phyloP scores from a whole-genome alignment of 2,329 filamentous ascomycete species.

The Stagonosporopsis chrysanthemi region DNA sequence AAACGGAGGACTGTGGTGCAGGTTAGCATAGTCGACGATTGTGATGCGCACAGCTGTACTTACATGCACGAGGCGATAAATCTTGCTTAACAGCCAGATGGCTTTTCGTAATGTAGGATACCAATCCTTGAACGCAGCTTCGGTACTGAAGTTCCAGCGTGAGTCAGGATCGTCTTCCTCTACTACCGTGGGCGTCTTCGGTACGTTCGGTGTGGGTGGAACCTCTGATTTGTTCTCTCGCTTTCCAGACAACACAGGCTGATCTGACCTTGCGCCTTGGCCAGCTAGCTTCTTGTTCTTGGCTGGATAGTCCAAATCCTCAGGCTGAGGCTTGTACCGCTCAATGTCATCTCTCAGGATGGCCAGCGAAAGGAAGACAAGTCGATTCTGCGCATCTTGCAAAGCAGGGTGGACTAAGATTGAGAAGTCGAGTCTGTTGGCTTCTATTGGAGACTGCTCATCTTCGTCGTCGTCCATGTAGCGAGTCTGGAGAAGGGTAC shows the following conservation, averaged over 20 bases:
- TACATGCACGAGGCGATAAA: conserved; percentile 74
- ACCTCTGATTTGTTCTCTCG: conserved; percentile 54
- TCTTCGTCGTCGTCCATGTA: conserved; percentile 64
- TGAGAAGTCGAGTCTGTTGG: conserved; percentile 67
- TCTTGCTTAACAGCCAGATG: conserved; percentile 72
- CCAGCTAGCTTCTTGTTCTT: conserved; percentile 56
- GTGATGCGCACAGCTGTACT: conserved; percentile 14
- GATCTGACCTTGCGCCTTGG: conserved; percentile 51
- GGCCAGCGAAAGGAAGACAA: conserved; percentile 70
- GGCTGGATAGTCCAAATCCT: conserved; percentile 70
- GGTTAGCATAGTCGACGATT: neutral
- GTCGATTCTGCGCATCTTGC: conserved; percentile 71
- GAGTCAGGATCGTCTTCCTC: conserved; percentile 60
- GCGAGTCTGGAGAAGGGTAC: conserved; percentile 69
- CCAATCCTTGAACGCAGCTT: conserved; percentile 66
- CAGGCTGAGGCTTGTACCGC: conserved; percentile 68
- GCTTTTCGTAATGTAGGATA: conserved; percentile 73
- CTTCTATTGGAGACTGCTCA: conserved; percentile 59
- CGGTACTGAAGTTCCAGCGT: conserved; percentile 63
- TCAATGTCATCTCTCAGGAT: conserved; percentile 72
- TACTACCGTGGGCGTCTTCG: conserved; percentile 59
- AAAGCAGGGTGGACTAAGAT: conserved; percentile 68
- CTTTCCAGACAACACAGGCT: conserved; percentile 61
- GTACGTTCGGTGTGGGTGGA: conserved; percentile 48
- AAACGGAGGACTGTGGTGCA: conserved; percentile 64